These are phyloP conservation scores for Saturnispora quitensis DNA, from an alignment of 805 yeast genomes.

Conservation along the genomic window DNA sequence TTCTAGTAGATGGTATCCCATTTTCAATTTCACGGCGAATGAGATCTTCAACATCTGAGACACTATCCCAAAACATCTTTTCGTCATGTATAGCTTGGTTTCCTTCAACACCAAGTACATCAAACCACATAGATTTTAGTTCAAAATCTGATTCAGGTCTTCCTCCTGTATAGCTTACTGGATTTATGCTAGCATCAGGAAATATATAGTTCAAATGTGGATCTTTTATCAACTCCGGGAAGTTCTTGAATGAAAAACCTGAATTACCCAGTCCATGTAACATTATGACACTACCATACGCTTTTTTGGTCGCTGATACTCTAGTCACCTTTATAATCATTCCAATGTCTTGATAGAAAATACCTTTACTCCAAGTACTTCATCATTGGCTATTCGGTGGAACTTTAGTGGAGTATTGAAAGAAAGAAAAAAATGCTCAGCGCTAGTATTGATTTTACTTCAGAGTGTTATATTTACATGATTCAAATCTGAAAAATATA, in stretches of 20 bases:
- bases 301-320: not conserved
- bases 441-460: not conserved
- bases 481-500: not conserved
- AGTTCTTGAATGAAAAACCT: slow-evolving; percentile 74
- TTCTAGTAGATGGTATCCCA: slow-evolving; percentile 52
- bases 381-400: not conserved
- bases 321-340: slow-evolving; percentile 6
- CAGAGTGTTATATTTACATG: not conserved
- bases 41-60: slow-evolving; percentile 35
- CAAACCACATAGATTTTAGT: slow-evolving; percentile 83
- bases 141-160: slow-evolving; percentile 48
- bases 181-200: slow-evolving; percentile 76
- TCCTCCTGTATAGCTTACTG: slow-evolving; percentile 31
- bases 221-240: slow-evolving; percentile 36
- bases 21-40: slow-evolving; percentile 44
- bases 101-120: slow-evolving; percentile 46
- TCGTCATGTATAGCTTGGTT: slow-evolving; percentile 39
- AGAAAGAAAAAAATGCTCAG: not conserved
- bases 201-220: slow-evolving; percentile 63
- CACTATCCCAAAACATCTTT: slow-evolving; percentile 43
- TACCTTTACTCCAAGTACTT: not conserved
- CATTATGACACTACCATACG: slow-evolving; percentile 42
- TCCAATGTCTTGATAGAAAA: not conserved
- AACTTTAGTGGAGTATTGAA: not conserved
- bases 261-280: slow-evolving; percentile 89